A percentile compares a stretch with the other conserved stretches of the same genome.
phyloP scores from a whole-genome alignment of 108 stramenopile species.

The Bacterosira constricta region DNA sequence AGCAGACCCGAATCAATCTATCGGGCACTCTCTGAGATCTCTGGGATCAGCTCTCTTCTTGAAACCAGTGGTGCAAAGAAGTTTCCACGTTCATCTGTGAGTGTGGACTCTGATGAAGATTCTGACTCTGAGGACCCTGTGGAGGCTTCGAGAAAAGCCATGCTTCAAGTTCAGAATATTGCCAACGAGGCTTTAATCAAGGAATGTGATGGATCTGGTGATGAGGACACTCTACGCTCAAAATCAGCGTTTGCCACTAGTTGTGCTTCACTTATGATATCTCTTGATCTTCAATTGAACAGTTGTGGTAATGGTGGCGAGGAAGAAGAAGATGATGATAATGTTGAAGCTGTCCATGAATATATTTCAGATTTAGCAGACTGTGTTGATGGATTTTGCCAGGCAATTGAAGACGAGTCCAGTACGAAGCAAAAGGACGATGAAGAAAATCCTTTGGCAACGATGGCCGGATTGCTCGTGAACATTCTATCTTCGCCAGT shows the following conservation, averaged over 20 bases:
- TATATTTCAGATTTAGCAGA: conserved; percentile 61
- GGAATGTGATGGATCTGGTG: conserved; percentile 21
- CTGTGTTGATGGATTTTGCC: conserved; percentile 32
- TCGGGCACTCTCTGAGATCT: conserved; percentile 42
- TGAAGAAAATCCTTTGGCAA: conserved; percentile 58
- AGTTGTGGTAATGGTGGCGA: conserved; percentile 49
- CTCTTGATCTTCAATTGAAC: conserved; percentile 67
- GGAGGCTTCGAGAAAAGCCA: conserved; percentile 24
- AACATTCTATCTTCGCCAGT: conserved; percentile 72
- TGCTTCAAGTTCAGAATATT: conserved; percentile 43
- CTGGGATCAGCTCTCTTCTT: conserved; percentile 46
- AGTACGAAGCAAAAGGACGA: conserved; percentile 21
- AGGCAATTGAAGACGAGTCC: conserved; percentile 3
- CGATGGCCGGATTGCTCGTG: conserved; percentile 63
- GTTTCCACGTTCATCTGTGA: conserved; percentile 3
- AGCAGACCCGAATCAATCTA: conserved; percentile 41
- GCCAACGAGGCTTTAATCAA: conserved; percentile 30
- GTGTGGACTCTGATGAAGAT: background rate
- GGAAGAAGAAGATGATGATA: conserved; percentile 60
- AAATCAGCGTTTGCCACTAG: conserved; percentile 57
- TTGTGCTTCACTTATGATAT: conserved; percentile 43
- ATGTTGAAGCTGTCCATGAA: conserved; percentile 63
- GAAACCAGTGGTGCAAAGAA: conserved; percentile 58
- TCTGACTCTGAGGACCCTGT: conserved; percentile 30
- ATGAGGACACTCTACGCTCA: conserved; percentile 18